These are phyloP conservation scores for Metschnikowia peoriensis DNA, from an alignment of 805 yeast species.

Conservation along the genomic window DNA sequence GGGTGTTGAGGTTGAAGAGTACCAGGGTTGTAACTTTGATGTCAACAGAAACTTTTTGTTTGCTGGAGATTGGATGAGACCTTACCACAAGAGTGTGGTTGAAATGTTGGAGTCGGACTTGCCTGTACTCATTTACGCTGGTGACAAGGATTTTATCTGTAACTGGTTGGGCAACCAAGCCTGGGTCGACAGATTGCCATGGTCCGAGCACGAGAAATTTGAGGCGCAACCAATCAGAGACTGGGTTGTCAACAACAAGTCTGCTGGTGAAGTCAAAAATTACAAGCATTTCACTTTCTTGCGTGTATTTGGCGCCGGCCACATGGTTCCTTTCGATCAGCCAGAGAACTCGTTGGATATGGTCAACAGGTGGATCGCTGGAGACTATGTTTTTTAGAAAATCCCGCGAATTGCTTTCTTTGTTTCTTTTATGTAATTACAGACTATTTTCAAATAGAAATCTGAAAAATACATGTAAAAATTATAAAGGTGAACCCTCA, in stretches of 20 bases:
- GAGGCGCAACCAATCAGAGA: conserved; percentile 37
- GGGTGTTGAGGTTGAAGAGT: conserved; percentile 86
- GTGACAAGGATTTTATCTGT: conserved; percentile 90
- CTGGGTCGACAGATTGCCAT: conserved; percentile 56
- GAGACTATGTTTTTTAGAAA: conserved; percentile 50
- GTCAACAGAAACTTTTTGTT: conserved; percentile 78
- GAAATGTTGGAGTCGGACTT: conserved; percentile 58
- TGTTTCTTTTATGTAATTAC: no score
- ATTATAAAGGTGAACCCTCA: no score
- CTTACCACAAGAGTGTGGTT: conserved; percentile 74
- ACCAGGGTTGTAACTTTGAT: conserved; percentile 72
- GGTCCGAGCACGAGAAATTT: conserved; percentile 39
- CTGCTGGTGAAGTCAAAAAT: conserved; percentile 71
- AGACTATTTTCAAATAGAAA: no score
- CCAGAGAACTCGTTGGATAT: conserved; percentile 74
- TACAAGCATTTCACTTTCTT: conserved; percentile 73
- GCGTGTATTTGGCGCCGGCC: conserved; percentile 88
- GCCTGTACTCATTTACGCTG: conserved; percentile 89
- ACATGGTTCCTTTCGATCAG: conserved; percentile 93
- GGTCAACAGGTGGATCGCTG: conserved; percentile 83
- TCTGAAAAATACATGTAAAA: no score
- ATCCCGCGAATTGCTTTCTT: background rate
- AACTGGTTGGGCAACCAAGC: conserved; percentile 91
- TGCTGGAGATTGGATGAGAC: conserved; percentile 91
- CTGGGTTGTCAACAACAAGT: conserved; percentile 40